Conservation (phyloP, 2,329 filamentous ascomycete species). For the Torrubiella hemipterigena region DNA sequence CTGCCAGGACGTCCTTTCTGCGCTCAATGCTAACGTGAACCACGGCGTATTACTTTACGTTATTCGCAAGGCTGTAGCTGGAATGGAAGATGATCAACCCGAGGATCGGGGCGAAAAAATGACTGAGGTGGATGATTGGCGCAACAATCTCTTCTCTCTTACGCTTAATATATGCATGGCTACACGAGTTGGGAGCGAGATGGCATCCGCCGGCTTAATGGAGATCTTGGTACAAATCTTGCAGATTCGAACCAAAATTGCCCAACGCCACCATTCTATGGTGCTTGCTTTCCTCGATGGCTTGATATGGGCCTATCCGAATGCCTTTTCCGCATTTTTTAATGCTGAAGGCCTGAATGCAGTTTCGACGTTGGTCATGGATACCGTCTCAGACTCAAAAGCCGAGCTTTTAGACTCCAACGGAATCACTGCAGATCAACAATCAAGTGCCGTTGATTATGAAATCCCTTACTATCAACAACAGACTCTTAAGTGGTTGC, state of each 20-base stretch:
- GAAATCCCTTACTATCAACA: slow-evolving; percentile 88
- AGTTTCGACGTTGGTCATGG: slow-evolving; percentile 77
- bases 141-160: slow-evolving; percentile 78
- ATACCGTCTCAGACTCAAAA: slow-evolving; percentile 62
- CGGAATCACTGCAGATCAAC: slow-evolving; percentile 56
- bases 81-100: slow-evolving; percentile 50
- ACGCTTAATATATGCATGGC: slow-evolving; percentile 69
- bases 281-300: slow-evolving; percentile 81
- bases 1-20: slow-evolving; percentile 70
- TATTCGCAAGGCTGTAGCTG: slow-evolving; percentile 77
- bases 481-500: slow-evolving; percentile 81
- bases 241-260: slow-evolving; percentile 67
- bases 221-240: slow-evolving; percentile 84
- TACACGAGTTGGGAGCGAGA: slow-evolving; percentile 64
- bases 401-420: slow-evolving; percentile 53
- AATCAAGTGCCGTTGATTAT: slow-evolving; percentile 82
- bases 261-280: slow-evolving; percentile 72
- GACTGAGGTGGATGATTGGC: slow-evolving; percentile 74
- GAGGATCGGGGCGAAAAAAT: slow-evolving; percentile 46
- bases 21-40: slow-evolving; percentile 91
- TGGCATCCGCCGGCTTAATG: slow-evolving; percentile 81
- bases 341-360: slow-evolving; percentile 74
- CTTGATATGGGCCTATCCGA: slow-evolving; percentile 73
- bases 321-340: slow-evolving; percentile 75
- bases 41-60: slow-evolving; percentile 92